Conservation (phyloP, 768 basidiomycete genomes). For the Lactifluus rugatus region DNA sequence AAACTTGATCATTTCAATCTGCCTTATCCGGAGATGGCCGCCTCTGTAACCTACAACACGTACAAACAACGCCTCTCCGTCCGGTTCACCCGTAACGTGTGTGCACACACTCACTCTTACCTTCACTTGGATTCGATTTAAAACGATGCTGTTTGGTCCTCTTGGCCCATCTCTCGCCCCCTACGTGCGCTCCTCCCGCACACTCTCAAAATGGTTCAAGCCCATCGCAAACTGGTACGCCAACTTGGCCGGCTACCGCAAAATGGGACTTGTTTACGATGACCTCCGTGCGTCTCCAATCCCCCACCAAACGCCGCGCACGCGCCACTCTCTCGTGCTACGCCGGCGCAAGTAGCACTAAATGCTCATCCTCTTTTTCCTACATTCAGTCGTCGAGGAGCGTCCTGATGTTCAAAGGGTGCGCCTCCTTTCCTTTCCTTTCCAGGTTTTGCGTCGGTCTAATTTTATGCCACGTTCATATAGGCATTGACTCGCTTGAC, state of each 20-base stretch:
- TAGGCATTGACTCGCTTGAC: constrained; percentile 83
- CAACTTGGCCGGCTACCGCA: constrained; percentile 70
- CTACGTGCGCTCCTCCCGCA: constrained; percentile 56
- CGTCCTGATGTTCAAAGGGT: constrained; percentile 70
- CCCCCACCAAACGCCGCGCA: constrained; percentile 2
- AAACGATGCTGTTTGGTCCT: constrained; percentile 40
- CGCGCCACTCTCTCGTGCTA: constrained; percentile 4
- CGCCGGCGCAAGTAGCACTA: not conserved
- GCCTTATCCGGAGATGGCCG: constrained; percentile 17
- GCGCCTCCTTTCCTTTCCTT: constrained; percentile 20
- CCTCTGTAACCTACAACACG: constrained; percentile 25
- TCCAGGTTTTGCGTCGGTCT: not conserved
- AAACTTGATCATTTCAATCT: constrained; percentile 13
- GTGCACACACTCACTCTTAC: too few relatives aligned
- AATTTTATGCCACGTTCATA: not conserved
- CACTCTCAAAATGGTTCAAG: constrained; percentile 56
- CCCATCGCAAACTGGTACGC: constrained; percentile 82
- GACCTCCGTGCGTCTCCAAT: constrained; percentile 68
- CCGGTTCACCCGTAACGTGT: constrained; percentile 1
- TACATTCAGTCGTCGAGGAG: constrained; percentile 63
- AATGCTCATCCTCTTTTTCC: constrained; percentile 4
- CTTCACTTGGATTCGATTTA: not conserved
- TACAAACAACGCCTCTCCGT: constrained; percentile 28
- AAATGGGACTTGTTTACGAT: constrained; percentile 86
- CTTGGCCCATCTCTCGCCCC: constrained; percentile 72